Base-by-base conservation (phyloP, 345 rosid genomes). In the Melaleuca quinquenervia region DNA sequence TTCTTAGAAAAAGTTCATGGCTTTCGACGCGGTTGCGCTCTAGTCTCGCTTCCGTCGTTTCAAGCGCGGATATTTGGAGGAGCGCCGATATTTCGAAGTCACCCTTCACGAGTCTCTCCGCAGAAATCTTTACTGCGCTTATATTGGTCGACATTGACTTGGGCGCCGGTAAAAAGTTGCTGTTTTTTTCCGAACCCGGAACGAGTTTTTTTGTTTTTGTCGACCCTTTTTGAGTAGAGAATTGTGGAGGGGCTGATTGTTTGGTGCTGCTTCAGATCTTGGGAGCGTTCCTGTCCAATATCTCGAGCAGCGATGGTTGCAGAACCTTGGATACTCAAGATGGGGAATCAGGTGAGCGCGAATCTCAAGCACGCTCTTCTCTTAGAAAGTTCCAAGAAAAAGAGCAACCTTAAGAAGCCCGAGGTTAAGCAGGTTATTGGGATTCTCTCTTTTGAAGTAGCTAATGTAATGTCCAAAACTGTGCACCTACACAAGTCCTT, bases 261-360 rank as follows among this genome's bases (percentile, higher is more conserved):
- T 36, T 9, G 20, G n/a, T 24, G 85, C 29, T 29, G 70, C 27
- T 13, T 41, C 83, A 10, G 87, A 86, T 86, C 87, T 86, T 82
- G 84, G 80, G 62, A 36, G 49, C 52, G 13, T 76, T 52, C 45
- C 48, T 32, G 84, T 49, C 58, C 53, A 16, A 44, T 45, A 49
- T 32, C 64, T 29, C 27, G 70, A 55, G 82, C 90, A 87, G 91
- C 93, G 86, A 97, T 97, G 99, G 98, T 97, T 89, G 96, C 96
- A 51, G 98, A 97, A 82, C 88, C 98, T 95, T 97, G 98, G 99
- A 91, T 97, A 76, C 88, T 97, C 85, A 97, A 91, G 90, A 95
- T 97, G 98, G 93, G 99, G 26, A 97, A 93, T 95, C 99, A 97
- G 93, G 99, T 97, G 58, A 97, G 98, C 88, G 53, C 89, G 70